These are phyloP conservation scores for Ganoderma resinaceum DNA, from an alignment of 1,284 basidiomycete genomes.

Conservation along the genomic window DNA sequence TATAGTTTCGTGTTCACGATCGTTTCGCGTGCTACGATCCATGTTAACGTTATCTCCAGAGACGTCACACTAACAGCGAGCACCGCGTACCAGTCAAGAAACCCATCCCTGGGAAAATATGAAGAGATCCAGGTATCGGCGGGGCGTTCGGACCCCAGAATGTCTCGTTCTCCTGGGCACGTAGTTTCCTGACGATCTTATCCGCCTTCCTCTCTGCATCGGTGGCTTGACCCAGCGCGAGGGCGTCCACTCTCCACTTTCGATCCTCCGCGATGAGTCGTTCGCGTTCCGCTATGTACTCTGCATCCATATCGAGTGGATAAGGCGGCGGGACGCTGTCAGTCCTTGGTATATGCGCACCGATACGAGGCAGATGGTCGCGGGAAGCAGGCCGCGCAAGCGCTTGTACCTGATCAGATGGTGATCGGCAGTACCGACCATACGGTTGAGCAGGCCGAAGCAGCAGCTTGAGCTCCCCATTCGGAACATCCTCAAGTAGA, in stretches of 20 bases:
- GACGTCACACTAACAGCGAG: neutral
- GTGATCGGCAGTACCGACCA: neutral
- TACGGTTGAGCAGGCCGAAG: too few relatives aligned
- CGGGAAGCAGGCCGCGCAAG: neutral
- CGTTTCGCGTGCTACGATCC: constrained; percentile 56
- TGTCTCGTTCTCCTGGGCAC: constrained; percentile 7
- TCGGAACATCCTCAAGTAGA: neutral
- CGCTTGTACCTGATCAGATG: neutral
- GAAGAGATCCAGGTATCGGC: constrained; percentile 11
- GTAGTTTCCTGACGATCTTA: constrained; percentile 7
- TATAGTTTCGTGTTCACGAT: constrained; percentile 68
- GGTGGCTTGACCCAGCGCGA: neutral
- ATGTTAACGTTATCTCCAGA: neutral
- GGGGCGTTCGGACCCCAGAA: constrained; percentile 15
- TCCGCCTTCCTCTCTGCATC: constrained; percentile 15
- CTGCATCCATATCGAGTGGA: constrained; percentile 7
- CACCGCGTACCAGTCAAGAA: constrained; percentile 16
- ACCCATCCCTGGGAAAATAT: constrained; percentile 21
- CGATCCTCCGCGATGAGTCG: constrained; percentile 18
- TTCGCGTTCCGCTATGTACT: constrained; percentile 16
- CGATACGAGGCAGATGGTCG: neutral
- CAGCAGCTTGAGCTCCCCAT: neutral
- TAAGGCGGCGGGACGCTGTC: neutral
- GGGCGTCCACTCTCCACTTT: constrained; percentile 12
- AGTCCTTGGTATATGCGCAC: neutral